phyloP scores from a whole-genome alignment of 2,329 filamentous ascomycete genomes.

The Eutypella sp. region DNA sequence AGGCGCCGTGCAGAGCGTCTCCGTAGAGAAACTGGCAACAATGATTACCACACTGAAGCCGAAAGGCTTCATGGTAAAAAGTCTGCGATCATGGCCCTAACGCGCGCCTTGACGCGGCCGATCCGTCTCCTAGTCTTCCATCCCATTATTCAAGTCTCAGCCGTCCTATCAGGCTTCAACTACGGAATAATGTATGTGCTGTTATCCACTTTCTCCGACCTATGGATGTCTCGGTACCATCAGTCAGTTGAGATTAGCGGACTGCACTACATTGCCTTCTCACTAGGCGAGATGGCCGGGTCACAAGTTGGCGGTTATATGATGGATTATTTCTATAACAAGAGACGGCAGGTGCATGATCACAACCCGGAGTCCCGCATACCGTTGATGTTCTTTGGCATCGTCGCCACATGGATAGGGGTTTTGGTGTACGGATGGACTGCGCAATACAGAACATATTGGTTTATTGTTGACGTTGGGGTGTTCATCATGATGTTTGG shows the following conservation, averaged over 20 bases:
- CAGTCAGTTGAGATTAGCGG: conserved; percentile 54
- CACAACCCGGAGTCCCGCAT: background rate
- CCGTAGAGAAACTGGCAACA: conserved; percentile 27
- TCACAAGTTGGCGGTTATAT: conserved; percentile 40
- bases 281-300: conserved; percentile 56
- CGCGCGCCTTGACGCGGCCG: conserved; percentile 44
- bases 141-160: conserved; percentile 53
- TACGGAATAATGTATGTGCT: conserved; percentile 62
- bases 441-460: conserved; percentile 30
- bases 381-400: conserved; percentile 51
- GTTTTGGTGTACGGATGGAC: conserved; percentile 41
- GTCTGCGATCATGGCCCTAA: conserved; percentile 20
- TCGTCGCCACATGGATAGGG: conserved; percentile 35
- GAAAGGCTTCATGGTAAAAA: conserved; percentile 31
- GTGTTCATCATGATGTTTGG: conserved; percentile 28
- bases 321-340: conserved; percentile 35
- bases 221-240: conserved; percentile 53
- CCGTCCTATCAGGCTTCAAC: conserved; percentile 51
- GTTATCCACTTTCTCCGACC: conserved; percentile 54
- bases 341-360: conserved; percentile 1
- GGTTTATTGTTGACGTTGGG: conserved; percentile 34
- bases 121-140: conserved; percentile 53
- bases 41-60: conserved; percentile 31
- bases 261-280: conserved; percentile 60
- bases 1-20: conserved; percentile 26